Evolutionary conservation across 2,329 filamentous ascomycete species (phyloP).

Genomic region (Talaromyces amestolkiae): DNA sequence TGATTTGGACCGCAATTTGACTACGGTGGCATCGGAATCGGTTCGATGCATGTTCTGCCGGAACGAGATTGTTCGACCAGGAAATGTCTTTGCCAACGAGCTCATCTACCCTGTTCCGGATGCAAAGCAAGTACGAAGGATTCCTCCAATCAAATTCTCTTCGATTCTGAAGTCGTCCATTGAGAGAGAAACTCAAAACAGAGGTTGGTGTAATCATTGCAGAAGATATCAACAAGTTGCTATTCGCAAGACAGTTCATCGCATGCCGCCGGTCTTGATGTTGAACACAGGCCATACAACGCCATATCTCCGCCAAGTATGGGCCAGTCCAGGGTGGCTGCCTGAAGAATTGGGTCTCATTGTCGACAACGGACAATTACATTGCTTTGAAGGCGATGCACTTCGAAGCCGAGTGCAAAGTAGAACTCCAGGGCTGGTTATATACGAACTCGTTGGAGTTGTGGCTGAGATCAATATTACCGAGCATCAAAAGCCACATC

Average conservation of each 20-base stretch:
- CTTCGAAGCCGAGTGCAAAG: constrained; percentile 75
- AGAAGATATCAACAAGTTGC: constrained; percentile 85
- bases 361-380: constrained; percentile 85
- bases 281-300: constrained; percentile 76
- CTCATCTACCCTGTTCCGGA: constrained; percentile 69
- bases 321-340: constrained; percentile 86
- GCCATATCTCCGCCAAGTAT: constrained; percentile 68
- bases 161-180: constrained; percentile 90
- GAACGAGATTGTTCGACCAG: constrained; percentile 78
- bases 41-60: constrained; percentile 85
- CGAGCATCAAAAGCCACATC: constrained; percentile 80
- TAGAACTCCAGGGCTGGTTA: constrained; percentile 74
- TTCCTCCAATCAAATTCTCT: constrained; percentile 65
- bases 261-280: constrained; percentile 79
- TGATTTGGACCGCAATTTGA: constrained; percentile 66
- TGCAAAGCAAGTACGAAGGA: constrained; percentile 51
- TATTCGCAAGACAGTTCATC: constrained; percentile 79
- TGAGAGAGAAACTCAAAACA: constrained; percentile 80
- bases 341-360: constrained; percentile 93
- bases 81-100: constrained; percentile 79
- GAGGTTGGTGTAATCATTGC: constrained; percentile 91
- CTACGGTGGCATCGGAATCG: constrained; percentile 44
- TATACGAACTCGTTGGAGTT: constrained; percentile 88
- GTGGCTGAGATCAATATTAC: constrained; percentile 86
- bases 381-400: constrained; percentile 92